These are phyloP conservation scores for Rhodotorula kratochvilovae DNA, from an alignment of 768 basidiomycete species.

Conservation along the genomic window DNA sequence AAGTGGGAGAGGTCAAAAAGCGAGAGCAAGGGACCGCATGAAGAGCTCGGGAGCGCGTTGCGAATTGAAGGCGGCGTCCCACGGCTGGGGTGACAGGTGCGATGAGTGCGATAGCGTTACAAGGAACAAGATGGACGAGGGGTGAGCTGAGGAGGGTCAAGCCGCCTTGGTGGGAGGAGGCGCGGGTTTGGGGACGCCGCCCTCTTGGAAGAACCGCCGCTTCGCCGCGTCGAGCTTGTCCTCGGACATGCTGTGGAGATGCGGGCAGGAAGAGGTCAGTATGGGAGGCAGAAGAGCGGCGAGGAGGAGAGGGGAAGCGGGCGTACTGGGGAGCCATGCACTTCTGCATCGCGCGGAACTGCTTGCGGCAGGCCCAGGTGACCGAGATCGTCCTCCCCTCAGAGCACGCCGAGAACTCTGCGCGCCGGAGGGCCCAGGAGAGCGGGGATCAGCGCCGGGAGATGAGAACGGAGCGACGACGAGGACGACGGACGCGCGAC, in stretches of 20 bases:
- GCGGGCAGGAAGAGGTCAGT: neutral
- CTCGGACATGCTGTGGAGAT: slow-evolving; percentile 26
- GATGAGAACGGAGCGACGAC: neutral
- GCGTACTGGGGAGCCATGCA: slow-evolving; percentile 39
- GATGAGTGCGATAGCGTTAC: no score
- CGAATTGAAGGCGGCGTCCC: no score
- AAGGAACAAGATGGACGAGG: neutral
- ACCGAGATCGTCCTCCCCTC: slow-evolving; percentile 37
- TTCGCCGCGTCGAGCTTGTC: slow-evolving; percentile 34
- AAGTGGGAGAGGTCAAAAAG: no score
- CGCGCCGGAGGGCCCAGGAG: neutral
- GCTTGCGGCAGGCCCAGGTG: slow-evolving; percentile 28
- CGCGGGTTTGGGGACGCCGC: slow-evolving; percentile 1
- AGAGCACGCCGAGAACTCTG: slow-evolving; percentile 33
- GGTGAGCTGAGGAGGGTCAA: neutral
- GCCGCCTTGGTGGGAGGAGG: neutral
- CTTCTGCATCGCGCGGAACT: slow-evolving; percentile 37
- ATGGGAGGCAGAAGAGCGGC: no score
- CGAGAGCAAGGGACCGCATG: no score
- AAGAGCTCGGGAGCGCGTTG: no score
- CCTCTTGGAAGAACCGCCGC: slow-evolving; percentile 29
- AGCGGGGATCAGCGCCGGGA: neutral
- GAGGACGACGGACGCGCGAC: slow-evolving; percentile 11
- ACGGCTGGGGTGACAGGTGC: no score
- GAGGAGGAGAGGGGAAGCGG: no score